Conservation (phyloP, 2,329 filamentous ascomycete species). For the Grosmannia penicillata region DNA sequence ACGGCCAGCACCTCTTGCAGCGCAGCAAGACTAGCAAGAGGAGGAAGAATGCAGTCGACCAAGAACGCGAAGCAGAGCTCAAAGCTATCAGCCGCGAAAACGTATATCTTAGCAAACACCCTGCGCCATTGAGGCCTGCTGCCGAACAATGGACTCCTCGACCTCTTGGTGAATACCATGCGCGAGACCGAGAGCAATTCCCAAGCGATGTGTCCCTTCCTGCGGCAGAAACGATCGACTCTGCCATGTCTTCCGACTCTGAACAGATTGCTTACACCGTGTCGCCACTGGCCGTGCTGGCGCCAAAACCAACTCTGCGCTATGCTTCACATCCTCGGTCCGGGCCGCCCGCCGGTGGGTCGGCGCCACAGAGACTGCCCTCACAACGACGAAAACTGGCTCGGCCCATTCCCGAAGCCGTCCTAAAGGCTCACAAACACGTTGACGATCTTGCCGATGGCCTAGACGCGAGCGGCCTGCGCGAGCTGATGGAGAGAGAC, state of each 20-base stretch:
- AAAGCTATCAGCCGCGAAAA: constrained; percentile 55
- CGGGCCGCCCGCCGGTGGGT: constrained; percentile 26
- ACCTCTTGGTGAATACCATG: constrained; percentile 38
- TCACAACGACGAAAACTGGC: constrained; percentile 37
- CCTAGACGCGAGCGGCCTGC: constrained; percentile 67
- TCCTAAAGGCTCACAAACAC: constrained; percentile 44
- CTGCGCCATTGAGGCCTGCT: constrained; percentile 48
- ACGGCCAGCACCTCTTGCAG: constrained; percentile 39
- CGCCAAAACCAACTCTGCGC: constrained; percentile 70
- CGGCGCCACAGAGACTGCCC: constrained; percentile 30
- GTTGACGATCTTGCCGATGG: constrained; percentile 67
- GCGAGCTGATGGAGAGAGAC: constrained; percentile 84
- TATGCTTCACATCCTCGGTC: constrained; percentile 53
- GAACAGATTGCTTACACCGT: constrained; percentile 69
- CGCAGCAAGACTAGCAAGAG: constrained; percentile 69
- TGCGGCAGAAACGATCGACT: constrained; percentile 57
- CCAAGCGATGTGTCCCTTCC: constrained; percentile 64
- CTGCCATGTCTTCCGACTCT: constrained; percentile 59
- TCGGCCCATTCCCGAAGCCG: constrained; percentile 44
- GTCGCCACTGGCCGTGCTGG: constrained; percentile 64
- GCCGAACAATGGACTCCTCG: constrained; percentile 43
- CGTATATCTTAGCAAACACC: constrained; percentile 20
- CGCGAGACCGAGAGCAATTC: constrained; percentile 31
- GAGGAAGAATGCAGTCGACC: constrained; percentile 53
- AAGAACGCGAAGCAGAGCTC: constrained; percentile 74